phyloP scores from a whole-genome alignment of 176 grass and related monocot genomes.

The Carex kokanica region DNA sequence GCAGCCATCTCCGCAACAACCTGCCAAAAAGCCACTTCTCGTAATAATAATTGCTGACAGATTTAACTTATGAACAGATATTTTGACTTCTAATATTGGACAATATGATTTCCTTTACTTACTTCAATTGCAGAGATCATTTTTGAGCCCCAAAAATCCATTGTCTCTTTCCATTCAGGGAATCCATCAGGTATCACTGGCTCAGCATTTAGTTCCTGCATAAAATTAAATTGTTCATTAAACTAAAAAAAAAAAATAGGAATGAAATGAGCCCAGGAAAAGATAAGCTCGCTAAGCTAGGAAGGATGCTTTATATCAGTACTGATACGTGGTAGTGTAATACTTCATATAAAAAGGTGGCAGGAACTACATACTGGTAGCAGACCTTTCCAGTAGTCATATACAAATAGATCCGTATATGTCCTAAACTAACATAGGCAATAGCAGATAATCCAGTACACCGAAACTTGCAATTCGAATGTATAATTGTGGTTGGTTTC shows the following conservation, averaged over 20 bases:
- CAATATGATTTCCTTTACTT: background rate
- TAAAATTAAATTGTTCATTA: constrained; percentile 20
- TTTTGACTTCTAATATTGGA: background rate
- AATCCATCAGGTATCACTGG: constrained; percentile 92
- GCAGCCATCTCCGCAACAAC: constrained; percentile 95
- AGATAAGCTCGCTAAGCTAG: background rate
- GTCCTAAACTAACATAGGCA: background rate
- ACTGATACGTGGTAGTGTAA: background rate
- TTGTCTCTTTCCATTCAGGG: constrained; percentile 91
- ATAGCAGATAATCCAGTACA: background rate
- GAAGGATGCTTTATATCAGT: background rate
- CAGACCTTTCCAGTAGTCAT: background rate
- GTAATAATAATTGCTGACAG: background rate
- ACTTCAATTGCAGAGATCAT: constrained; percentile 96
- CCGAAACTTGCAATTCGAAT: background rate
- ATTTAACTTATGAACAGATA: constrained; percentile 2
- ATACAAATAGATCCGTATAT: background rate
- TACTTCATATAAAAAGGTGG: background rate
- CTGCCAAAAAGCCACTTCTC: constrained; percentile 27
- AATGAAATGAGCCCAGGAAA: background rate
- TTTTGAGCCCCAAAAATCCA: constrained; percentile 94
- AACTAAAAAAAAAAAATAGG: background rate
- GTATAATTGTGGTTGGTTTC: background rate
- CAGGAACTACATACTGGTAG: background rate
- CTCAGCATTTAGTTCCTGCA: constrained; percentile 86